Conservation (phyloP, 1,284 basidiomycete genomes). For the Vanrija pseudolonga region DNA sequence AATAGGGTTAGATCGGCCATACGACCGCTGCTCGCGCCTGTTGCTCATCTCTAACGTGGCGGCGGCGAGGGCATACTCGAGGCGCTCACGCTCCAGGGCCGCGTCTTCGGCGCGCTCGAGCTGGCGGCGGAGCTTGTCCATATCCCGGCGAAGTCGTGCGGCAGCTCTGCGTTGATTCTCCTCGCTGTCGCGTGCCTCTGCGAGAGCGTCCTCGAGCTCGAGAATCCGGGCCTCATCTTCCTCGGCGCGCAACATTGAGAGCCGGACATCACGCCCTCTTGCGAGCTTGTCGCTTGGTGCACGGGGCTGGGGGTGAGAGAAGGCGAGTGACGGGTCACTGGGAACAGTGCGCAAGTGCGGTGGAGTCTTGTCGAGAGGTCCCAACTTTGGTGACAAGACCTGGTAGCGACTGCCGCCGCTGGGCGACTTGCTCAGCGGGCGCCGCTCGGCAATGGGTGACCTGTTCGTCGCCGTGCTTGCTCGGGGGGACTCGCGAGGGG, state of each 20-base stretch:
- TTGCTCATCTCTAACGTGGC: too few species aligned
- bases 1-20: too few species aligned
- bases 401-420: too few species aligned
- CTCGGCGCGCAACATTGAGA: slow-evolving; percentile 5
- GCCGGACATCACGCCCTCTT: not conserved
- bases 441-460: too few species aligned
- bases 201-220: slow-evolving; percentile 32
- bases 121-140: slow-evolving; percentile 33
- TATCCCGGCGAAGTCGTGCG: slow-evolving; percentile 31
- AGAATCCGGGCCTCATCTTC: slow-evolving; percentile 33
- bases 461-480: too few species aligned
- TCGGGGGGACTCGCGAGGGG: too few species aligned
- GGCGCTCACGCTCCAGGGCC: slow-evolving; percentile 4
- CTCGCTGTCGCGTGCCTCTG: slow-evolving; percentile 36
- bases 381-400: too few species aligned
- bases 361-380: too few species aligned
- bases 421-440: too few species aligned
- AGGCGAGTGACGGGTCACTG: slow-evolving; percentile 2
- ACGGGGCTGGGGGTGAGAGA: not conserved
- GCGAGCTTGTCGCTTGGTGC: not conserved
- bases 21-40: too few species aligned
- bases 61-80: not conserved
- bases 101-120: slow-evolving; percentile 27
- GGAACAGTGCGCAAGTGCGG: slow-evolving; percentile 4
- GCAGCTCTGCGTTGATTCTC: slow-evolving; percentile 35